phyloP scores from a whole-genome alignment of 2,329 filamentous ascomycete species.

The Pleoardoris graminearum region DNA sequence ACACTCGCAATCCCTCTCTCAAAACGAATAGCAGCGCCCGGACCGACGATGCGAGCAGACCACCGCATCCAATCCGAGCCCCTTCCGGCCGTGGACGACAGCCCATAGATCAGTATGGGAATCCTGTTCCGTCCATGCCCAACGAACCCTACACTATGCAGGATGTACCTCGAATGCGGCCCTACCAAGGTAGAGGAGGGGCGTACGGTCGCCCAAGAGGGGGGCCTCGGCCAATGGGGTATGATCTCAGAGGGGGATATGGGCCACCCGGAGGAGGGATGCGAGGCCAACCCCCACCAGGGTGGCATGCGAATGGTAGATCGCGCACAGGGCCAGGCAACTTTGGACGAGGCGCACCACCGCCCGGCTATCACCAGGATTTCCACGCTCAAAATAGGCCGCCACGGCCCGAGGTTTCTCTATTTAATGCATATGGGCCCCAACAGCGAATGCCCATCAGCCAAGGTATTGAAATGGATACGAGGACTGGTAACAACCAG shows the following conservation, averaged over 20 bases:
- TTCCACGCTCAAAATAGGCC: slow-evolving; percentile 47
- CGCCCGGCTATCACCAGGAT: slow-evolving; percentile 48
- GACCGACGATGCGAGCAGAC: slow-evolving; percentile 47
- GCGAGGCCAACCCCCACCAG: slow-evolving; percentile 47
- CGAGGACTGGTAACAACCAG: slow-evolving; percentile 46
- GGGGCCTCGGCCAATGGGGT: slow-evolving; percentile 42
- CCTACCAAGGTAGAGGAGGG: slow-evolving; percentile 48
- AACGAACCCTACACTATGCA: slow-evolving; percentile 51
- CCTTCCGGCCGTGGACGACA: slow-evolving; percentile 44
- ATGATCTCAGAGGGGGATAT: slow-evolving; percentile 42
- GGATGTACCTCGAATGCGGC: slow-evolving; percentile 43
- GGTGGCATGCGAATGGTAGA: slow-evolving; percentile 44
- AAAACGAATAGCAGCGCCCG: slow-evolving; percentile 55
- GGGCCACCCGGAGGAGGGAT: slow-evolving; percentile 43
- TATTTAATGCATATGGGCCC: slow-evolving; percentile 58
- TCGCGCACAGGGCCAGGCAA: slow-evolving; percentile 38
- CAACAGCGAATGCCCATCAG: slow-evolving; percentile 54
- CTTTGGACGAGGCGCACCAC: slow-evolving; percentile 44
- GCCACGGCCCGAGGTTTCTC: slow-evolving; percentile 42
- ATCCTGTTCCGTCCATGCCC: slow-evolving; percentile 53
- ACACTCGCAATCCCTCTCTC: slow-evolving; percentile 64
- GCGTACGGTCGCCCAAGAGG: slow-evolving; percentile 45
- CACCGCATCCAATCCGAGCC: slow-evolving; percentile 42
- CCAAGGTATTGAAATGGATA: slow-evolving; percentile 80
- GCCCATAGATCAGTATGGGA: slow-evolving; percentile 67